Conservation (phyloP, 2,329 filamentous ascomycete species). For the Karstenula rhodostoma region DNA sequence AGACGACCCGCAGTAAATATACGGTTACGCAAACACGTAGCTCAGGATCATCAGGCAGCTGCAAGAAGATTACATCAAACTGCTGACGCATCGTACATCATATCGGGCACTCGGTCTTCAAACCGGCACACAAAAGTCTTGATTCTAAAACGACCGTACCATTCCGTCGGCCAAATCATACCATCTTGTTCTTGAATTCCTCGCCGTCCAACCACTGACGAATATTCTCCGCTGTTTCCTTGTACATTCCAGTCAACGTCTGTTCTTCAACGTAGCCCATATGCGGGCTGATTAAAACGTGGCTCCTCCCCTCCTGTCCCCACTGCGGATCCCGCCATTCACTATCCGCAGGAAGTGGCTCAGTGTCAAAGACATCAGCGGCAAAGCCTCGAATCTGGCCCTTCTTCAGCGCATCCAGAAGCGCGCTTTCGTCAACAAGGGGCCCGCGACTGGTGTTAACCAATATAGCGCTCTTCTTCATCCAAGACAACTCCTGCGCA, state of each 20-base stretch:
- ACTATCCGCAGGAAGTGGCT: neutral
- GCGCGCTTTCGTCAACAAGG: neutral
- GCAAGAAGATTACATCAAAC: neutral
- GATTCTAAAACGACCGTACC: neutral
- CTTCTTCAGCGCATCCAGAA: neutral
- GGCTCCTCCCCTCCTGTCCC: neutral
- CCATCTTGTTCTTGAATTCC: neutral
- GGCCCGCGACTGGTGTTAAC: neutral
- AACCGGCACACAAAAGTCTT: neutral
- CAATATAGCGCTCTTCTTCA: neutral
- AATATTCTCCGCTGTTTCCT: neutral
- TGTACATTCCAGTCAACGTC: neutral
- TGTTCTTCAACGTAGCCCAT: neutral
- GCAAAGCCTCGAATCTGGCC: neutral
- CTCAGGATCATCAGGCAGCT: neutral
- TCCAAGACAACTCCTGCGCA: neutral
- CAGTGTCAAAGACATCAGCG: neutral
- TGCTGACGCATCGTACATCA: neutral
- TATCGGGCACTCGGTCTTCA: neutral
- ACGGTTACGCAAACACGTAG: neutral
- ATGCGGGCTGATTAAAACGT: neutral
- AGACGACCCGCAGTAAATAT: neutral
- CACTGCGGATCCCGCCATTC: neutral
- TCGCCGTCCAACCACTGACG: neutral
- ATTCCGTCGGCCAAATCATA: neutral